A percentile compares a stretch with the other conserved stretches of the same genome.
Evolutionary conservation across 257 asterid species (phyloP).

Genomic region (Linderniella brevidens): DNA sequence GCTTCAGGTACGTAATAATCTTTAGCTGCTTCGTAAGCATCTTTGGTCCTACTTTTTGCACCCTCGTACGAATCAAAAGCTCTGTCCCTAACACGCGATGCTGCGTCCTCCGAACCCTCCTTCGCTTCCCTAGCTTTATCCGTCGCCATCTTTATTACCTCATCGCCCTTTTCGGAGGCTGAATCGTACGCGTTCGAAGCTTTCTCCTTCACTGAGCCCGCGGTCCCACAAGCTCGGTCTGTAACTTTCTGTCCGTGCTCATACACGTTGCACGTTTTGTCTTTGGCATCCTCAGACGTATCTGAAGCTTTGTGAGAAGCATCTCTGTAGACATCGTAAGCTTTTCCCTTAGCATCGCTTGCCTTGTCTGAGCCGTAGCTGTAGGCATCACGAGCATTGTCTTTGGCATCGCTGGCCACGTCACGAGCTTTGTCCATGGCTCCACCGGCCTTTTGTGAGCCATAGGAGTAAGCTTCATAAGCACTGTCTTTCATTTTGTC

Average conservation of each 20-base stretch:
- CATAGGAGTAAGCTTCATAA: conserved; percentile 8
- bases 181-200: too few species aligned
- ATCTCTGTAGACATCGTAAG: not conserved
- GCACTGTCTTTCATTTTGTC: conserved; percentile 12
- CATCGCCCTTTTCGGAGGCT: conserved; percentile 13
- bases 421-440: too few species aligned
- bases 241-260: not conserved
- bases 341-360: not conserved
- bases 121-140: conserved; percentile 10
- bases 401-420: not conserved
- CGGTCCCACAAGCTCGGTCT: not conserved
- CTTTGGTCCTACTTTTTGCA: conserved; percentile 14
- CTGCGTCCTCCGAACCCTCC: not conserved
- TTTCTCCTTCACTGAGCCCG: conserved; percentile 6
- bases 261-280: conserved; percentile 2
- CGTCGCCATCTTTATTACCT: conserved; percentile 9
- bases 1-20: conserved; percentile 21
- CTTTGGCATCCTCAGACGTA: conserved; percentile 8
- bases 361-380: conserved; percentile 1
- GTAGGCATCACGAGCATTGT: conserved; percentile 6
- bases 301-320: conserved; percentile 12
- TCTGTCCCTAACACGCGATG: conserved; percentile 7
- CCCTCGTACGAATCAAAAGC: conserved; percentile 12
- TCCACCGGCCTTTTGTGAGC: conserved; percentile 7
- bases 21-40: conserved; percentile 17